A percentile compares a stretch with the other conserved stretches of the same genome.
phyloP scores from a whole-genome alignment of 345 rosid species.

The Litchi chinensis region DNA sequence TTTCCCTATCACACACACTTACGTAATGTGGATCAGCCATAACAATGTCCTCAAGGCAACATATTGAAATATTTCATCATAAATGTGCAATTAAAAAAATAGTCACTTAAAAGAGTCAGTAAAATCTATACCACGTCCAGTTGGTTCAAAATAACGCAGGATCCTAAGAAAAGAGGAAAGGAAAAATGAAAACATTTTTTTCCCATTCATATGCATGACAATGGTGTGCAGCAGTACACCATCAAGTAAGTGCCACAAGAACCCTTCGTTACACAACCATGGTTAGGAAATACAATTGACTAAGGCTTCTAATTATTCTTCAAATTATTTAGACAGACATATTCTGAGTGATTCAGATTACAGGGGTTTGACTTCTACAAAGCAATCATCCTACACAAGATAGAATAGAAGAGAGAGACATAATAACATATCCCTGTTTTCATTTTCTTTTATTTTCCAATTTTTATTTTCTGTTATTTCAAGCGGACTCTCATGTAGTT shows the following conservation, averaged over 20 bases:
- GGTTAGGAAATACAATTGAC: background rate
- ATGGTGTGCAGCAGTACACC: background rate
- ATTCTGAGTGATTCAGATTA: background rate
- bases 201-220: background rate
- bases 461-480: background rate
- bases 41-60: background rate
- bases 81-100: background rate
- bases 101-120: background rate
- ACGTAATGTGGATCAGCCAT: background rate
- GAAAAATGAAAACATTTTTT: background rate
- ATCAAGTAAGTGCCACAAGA: background rate
- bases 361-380: background rate
- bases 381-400: background rate
- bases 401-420: background rate
- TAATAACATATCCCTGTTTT: background rate
- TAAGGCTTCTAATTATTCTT: background rate
- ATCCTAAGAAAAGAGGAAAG: background rate
- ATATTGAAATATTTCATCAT: background rate
- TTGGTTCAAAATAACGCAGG: background rate
- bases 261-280: background rate
- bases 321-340: no score
- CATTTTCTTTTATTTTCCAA: background rate
- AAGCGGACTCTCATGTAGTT: background rate
- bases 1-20: background rate
- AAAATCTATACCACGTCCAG: background rate